phyloP scores from a whole-genome alignment of 371 early-diverging fungal species.

The Apophysomyces ossiformis region DNA sequence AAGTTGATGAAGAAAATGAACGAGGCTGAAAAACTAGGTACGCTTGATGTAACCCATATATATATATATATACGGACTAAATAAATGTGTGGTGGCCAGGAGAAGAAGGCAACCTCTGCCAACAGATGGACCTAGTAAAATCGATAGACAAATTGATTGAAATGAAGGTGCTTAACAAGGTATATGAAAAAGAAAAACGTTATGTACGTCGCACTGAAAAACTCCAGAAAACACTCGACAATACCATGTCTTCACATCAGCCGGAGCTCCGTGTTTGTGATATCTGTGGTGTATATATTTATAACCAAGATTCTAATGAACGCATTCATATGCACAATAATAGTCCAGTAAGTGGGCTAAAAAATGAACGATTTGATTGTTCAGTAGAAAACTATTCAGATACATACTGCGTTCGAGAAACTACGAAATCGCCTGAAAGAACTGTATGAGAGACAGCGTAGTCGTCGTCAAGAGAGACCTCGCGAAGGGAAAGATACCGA shows the following conservation, averaged over 20 bases:
- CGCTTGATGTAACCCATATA: background rate
- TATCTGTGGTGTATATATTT: background rate
- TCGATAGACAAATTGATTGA: background rate
- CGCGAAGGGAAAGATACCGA: background rate
- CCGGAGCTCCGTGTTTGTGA: background rate
- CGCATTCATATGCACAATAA: background rate
- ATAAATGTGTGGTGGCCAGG: background rate
- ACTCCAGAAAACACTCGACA: background rate
- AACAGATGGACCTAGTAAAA: background rate
- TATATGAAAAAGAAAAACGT: background rate
- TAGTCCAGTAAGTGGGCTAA: background rate
- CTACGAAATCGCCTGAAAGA: constrained; percentile 1
- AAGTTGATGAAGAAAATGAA: background rate
- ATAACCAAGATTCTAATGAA: background rate
- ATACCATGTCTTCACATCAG: background rate
- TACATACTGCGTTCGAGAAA: background rate
- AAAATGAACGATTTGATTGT: background rate
- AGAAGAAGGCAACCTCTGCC: background rate
- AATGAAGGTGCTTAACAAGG: background rate
- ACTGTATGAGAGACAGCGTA: background rate
- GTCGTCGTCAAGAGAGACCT: background rate
- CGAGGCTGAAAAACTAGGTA: background rate
- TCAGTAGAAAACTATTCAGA: background rate
- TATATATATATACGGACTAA: no score
- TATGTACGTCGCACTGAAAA: background rate